Conservation (phyloP, 352 stramenopile genomes). For the Phytophthora litchii region DNA sequence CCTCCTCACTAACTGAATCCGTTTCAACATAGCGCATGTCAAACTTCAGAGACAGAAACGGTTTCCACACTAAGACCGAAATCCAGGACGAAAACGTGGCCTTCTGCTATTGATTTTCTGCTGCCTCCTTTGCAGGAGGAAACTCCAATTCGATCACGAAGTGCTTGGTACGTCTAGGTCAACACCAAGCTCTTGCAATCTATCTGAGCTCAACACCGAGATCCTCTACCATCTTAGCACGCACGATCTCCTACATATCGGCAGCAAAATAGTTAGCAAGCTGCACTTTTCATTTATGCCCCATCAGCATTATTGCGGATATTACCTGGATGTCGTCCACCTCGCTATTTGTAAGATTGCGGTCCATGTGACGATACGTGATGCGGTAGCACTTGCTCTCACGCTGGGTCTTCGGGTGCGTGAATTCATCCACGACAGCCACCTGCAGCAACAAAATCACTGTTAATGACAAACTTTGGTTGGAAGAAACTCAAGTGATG, state of each 20-base stretch:
- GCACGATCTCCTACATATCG: conserved; percentile 48
- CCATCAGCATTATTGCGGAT: too few relatives aligned
- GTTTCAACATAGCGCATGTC: conserved; percentile 21
- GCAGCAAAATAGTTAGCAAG: too few relatives aligned
- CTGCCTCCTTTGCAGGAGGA: neutral
- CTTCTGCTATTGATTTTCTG: conserved; percentile 10
- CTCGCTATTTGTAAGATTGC: conserved; percentile 98
- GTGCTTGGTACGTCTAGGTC: conserved; percentile 9
- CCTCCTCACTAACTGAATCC: conserved; percentile 35
- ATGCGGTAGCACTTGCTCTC: conserved; percentile 98
- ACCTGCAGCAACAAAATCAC: conserved; percentile 25
- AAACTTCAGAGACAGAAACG: conserved; percentile 12
- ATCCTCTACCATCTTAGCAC: conserved; percentile 72
- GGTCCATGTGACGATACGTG: conserved; percentile 98
- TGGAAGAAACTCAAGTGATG: too few relatives aligned
- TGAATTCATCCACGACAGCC: conserved; percentile 96
- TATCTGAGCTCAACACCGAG: conserved; percentile 94
- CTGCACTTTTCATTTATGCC: too few relatives aligned
- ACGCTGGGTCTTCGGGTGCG: conserved; percentile 96
- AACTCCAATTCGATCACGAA: neutral
- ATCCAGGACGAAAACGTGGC: too few relatives aligned
- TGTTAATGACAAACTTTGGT: too few relatives aligned
- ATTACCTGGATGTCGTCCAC: conserved; percentile 94
- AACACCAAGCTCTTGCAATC: conserved; percentile 16
- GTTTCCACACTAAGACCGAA: neutral